Evolutionary conservation across 2,329 filamentous ascomycete genomes (phyloP).

Genomic region (Leptographium lundbergii): DNA sequence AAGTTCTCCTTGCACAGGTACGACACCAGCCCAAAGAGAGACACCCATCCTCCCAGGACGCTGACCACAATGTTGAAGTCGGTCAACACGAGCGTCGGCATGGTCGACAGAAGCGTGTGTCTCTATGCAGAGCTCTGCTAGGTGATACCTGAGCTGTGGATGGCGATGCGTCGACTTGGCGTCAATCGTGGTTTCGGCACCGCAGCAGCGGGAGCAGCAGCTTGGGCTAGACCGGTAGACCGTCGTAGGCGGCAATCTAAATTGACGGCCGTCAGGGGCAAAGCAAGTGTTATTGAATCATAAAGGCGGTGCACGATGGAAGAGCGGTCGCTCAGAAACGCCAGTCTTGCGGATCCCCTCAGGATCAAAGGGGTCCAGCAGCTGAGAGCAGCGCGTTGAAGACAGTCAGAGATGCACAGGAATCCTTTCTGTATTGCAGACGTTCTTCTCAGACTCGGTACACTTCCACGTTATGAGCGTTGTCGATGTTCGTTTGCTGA

Average conservation of each 20-base stretch:
- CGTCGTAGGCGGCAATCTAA: too few relatives aligned
- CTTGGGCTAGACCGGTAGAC: too few relatives aligned
- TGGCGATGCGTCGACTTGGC: neutral
- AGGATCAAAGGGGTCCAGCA: neutral
- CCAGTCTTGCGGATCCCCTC: conserved; percentile 7
- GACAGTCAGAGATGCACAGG: neutral
- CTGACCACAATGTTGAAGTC: conserved; percentile 81
- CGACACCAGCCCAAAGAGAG: conserved; percentile 80
- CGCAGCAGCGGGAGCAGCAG: neutral
- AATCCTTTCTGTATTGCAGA: too few relatives aligned
- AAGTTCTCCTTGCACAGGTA: conserved; percentile 82
- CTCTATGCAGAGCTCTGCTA: neutral
- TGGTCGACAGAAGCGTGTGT: conserved; percentile 14
- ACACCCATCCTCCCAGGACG: conserved; percentile 75
- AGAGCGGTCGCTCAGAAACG: conserved; percentile 3
- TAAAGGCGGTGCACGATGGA: conserved; percentile 12
- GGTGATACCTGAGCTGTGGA: neutral
- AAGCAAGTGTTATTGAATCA: conserved; percentile 32
- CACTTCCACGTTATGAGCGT: too few relatives aligned
- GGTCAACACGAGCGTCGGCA: conserved; percentile 31
- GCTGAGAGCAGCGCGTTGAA: neutral
- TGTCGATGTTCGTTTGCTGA: too few relatives aligned
- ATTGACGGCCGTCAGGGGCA: neutral
- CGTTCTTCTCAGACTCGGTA: too few relatives aligned
- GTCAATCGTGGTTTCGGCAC: neutral